Percentiles rank a stretch among this genome's conserved stretches.
Evolutionary conservation across 208 protist species (phyloP).

Genomic region (Trypanosoma lewisi): DNA sequence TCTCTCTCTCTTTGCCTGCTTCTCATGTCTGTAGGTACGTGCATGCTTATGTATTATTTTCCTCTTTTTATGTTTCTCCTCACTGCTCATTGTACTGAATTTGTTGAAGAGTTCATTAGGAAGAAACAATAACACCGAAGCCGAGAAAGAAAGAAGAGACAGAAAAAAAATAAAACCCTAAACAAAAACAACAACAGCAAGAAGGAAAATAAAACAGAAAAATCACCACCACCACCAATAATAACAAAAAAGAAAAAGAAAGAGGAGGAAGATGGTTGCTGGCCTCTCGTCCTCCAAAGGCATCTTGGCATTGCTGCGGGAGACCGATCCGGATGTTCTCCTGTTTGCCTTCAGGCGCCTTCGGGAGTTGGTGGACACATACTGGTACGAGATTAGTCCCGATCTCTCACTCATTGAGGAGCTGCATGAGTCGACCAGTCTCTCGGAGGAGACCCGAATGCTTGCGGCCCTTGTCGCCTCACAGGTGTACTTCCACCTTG

Average conservation of each 20-base stretch:
- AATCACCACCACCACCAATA: slow-evolving; percentile 5
- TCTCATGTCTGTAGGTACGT: background rate
- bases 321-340: slow-evolving; percentile 66
- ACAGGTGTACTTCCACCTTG: slow-evolving; percentile 98
- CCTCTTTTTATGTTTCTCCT: background rate
- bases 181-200: slow-evolving; percentile 10
- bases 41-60: no score
- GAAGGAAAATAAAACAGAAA: slow-evolving; percentile 17
- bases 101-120: background rate
- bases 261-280: slow-evolving; percentile 32
- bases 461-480: slow-evolving; percentile 92
- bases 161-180: slow-evolving; percentile 10
- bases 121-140: background rate
- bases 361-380: slow-evolving; percentile 75
- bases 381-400: slow-evolving; percentile 87
- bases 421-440: slow-evolving; percentile 54
- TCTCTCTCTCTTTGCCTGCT: background rate
- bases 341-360: slow-evolving; percentile 80
- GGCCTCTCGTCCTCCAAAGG: slow-evolving; percentile 79
- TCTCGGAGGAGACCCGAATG: slow-evolving; percentile 59
- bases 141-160: background rate
- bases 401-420: slow-evolving; percentile 84
- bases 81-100: no score
- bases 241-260: slow-evolving; percentile 1
- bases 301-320: slow-evolving; percentile 73